Base-by-base conservation (phyloP, 371 early-diverging fungal genomes). In the Vairimorpha apis region DNA sequence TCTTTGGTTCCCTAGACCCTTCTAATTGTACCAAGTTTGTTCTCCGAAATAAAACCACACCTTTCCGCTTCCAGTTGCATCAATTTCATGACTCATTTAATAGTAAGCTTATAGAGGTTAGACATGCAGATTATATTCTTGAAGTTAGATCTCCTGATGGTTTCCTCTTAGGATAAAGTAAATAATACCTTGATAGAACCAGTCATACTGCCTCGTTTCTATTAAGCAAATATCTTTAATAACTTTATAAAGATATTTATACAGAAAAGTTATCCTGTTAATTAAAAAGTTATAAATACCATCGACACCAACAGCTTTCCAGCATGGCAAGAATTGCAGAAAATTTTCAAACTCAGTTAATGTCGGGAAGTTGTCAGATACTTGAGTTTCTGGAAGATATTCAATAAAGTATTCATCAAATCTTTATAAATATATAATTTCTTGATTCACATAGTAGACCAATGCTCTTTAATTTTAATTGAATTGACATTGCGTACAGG, bases 271-370 rank as follows among this genome's bases (percentile, higher is more conserved):
- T 5, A 10, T n/a, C 49, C 21, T 49, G n/a, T 49, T 49, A 4
- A 49, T 49, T 5, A 49, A 49, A 21, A 49, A 49, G 49, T 49
- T 49, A 49, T n/a, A 49, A 21, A 49, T 49, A 5, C 49, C 18
- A 21, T 49, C 49, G 5, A 5, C 5, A n/a, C 43, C 43, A 10
- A 16, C 43, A 7, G 43, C 43, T 16, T 41, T 41, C 43, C 43
- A 41, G 43, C 43, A 41, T 16, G 43, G 43, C 16, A 41, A 16
- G 10, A 7, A 41, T 41, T 41, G 7, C 16, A 41, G 10, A 41
- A 41, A 10, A 41, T 41, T 16, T 7, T 16, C 43, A 41, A 41
- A 41, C 16, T 41, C 43, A 10, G 7, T 16, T 41, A 10, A 7
- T 41, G 43, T 41, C 16, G 43, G 43, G 16, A 7, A 41, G 43